phyloP scores from a whole-genome alignment of 129 eudicot genomes.

The Logfia minima region DNA sequence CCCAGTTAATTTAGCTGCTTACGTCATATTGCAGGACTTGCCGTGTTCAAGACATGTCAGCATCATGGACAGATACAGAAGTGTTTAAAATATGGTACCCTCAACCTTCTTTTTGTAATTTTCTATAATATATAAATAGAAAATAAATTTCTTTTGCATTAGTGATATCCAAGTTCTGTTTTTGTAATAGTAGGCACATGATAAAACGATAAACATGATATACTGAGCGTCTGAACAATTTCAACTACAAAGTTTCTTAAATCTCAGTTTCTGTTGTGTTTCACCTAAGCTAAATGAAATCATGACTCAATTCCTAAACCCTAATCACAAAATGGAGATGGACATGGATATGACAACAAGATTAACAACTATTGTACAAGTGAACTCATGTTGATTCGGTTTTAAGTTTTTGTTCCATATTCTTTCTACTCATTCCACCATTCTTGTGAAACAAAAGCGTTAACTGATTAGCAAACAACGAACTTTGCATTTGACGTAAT shows the following conservation, averaged over 20 bases:
- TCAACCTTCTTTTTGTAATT: neutral
- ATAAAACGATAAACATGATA: constrained; percentile 4
- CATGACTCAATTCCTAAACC: constrained; percentile 18
- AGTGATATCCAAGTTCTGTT: neutral
- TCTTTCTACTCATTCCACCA: constrained; percentile 39
- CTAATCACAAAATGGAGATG: constrained; percentile 26
- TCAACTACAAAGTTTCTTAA: constrained; percentile 18
- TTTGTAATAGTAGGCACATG: constrained; percentile 5
- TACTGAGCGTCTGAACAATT: constrained; percentile 16
- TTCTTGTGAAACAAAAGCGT: constrained; percentile 57
- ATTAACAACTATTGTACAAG: constrained; percentile 21
- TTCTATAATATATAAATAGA: neutral
- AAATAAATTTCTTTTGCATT: neutral
- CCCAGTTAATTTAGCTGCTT: neutral
- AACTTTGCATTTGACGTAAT: constrained; percentile 58
- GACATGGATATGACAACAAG: neutral
- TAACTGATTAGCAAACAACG: constrained; percentile 68
- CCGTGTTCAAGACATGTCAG: neutral
- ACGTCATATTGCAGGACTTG: constrained; percentile 13
- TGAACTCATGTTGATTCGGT: constrained; percentile 28
- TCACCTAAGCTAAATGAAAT: constrained; percentile 14
- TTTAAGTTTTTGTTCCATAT: constrained; percentile 42
- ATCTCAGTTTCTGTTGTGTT: constrained; percentile 18
- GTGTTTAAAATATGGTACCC: neutral
- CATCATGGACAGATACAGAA: neutral